These are phyloP conservation scores for Colletotrichum sp. DNA, from an alignment of 2,329 filamentous ascomycete genomes.

Conservation along the genomic window DNA sequence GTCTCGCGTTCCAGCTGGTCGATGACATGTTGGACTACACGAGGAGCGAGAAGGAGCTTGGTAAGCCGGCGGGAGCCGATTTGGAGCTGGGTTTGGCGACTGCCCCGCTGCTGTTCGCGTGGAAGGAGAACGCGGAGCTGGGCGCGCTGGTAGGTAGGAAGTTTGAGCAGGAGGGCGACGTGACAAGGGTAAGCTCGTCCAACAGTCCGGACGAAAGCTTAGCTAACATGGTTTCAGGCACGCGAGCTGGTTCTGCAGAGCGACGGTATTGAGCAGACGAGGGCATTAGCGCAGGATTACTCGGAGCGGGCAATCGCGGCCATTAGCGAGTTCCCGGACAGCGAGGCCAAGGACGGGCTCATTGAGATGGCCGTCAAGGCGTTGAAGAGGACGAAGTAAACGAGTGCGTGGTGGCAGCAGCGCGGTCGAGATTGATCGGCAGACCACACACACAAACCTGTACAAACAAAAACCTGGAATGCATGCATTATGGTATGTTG, in stretches of 20 bases:
- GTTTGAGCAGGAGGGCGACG: slow-evolving; percentile 84
- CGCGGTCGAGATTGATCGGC: neutral
- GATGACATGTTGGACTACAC: slow-evolving; percentile 99
- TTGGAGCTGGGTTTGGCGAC: slow-evolving; percentile 92
- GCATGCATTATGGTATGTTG: slow-evolving; percentile 18
- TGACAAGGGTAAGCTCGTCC: slow-evolving; percentile 69
- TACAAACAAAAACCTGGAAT: slow-evolving; percentile 10
- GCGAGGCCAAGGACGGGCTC: slow-evolving; percentile 90
- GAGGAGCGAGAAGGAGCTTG: slow-evolving; percentile 80
- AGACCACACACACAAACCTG: neutral
- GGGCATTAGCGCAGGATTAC: slow-evolving; percentile 89
- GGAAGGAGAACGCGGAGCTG: slow-evolving; percentile 86
- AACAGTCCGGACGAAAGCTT: slow-evolving; percentile 1
- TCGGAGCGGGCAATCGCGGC: slow-evolving; percentile 85
- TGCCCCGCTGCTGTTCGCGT: slow-evolving; percentile 92
- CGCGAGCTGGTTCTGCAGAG: slow-evolving; percentile 83
- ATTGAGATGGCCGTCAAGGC: slow-evolving; percentile 95
- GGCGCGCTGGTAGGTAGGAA: slow-evolving; percentile 91
- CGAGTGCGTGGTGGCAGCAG: neutral
- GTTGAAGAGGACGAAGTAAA: slow-evolving; percentile 83
- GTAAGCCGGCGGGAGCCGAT: slow-evolving; percentile 94
- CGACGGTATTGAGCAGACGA: slow-evolving; percentile 90
- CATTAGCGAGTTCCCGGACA: slow-evolving; percentile 87
- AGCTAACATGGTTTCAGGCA: slow-evolving; percentile 62
- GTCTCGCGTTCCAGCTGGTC: slow-evolving; percentile 94